Evolutionary conservation across 257 asterid species (phyloP).

Genomic region (Cordia subcordata): DNA sequence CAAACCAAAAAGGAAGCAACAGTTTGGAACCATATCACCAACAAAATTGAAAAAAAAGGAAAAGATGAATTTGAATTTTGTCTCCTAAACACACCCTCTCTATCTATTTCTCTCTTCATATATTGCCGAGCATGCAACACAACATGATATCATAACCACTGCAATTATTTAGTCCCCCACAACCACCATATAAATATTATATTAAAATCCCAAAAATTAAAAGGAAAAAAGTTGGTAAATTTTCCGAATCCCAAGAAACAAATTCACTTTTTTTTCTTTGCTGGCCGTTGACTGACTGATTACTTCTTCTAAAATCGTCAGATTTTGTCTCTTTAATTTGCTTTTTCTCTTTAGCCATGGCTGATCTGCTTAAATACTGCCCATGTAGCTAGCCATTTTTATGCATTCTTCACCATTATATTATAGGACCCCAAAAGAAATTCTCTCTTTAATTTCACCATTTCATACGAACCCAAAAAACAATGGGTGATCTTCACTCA

Average conservation of each 20-base stretch:
- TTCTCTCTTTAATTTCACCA: not conserved
- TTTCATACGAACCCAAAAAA: not conserved
- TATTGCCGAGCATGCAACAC: conserved; percentile 26
- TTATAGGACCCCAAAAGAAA: not conserved
- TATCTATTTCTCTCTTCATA: conserved; percentile 14
- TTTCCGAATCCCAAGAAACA: conserved; percentile 46
- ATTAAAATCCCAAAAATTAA: not conserved
- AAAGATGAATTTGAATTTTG: conserved; percentile 52
- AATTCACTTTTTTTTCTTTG: conserved; percentile 24
- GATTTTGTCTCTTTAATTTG: conserved; percentile 16
- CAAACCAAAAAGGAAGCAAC: conserved; percentile 9
- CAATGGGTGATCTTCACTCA: conserved; percentile 53
- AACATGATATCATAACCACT: conserved; percentile 43
- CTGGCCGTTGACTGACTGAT: conserved; percentile 55
- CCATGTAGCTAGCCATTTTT: too few species aligned
- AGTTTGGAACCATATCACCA: not conserved
- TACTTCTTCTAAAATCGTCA: conserved; percentile 30
- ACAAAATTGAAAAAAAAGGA: conserved; percentile 10
- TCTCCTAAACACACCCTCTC: conserved; percentile 30
- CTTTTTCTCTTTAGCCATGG: not conserved
- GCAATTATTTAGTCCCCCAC: conserved; percentile 79
- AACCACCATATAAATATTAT: conserved; percentile 2
- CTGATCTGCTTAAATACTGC: conserved; percentile 5
- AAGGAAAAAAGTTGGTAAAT: not conserved
- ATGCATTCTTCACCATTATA: conserved; percentile 3